Conservation (phyloP, 169 alveolate genomes). For the Plasmodium billcollinsi region DNA sequence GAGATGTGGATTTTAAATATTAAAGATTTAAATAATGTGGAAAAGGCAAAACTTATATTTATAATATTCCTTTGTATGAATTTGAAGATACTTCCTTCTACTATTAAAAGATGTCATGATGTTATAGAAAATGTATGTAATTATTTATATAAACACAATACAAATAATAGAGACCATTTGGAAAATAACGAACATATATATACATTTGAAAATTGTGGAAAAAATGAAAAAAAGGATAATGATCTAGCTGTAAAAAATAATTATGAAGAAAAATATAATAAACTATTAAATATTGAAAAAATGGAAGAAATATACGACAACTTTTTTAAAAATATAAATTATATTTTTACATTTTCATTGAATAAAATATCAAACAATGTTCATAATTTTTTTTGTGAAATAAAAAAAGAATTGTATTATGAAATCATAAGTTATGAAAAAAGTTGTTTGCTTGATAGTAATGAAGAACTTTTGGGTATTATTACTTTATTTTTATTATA, state of each 20-base stretch:
- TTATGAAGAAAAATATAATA: neutral
- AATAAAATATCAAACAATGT: slow-evolving; percentile 8
- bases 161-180: neutral
- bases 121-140: slow-evolving; percentile 20
- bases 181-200: neutral
- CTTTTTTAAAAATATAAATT: slow-evolving; percentile 25
- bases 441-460: slow-evolving; percentile 33
- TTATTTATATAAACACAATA: neutral
- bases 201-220: neutral
- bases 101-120: slow-evolving; percentile 32
- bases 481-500: slow-evolving; percentile 29
- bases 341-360: slow-evolving; percentile 14
- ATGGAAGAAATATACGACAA: neutral
- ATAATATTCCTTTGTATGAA: slow-evolving; percentile 40
- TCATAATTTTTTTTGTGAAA: slow-evolving; percentile 33
- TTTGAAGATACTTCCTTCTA: slow-evolving; percentile 22
- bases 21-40: slow-evolving; percentile 44
- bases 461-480: slow-evolving; percentile 43
- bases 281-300: neutral
- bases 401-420: slow-evolving; percentile 54
- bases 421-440: slow-evolving; percentile 56
- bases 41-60: slow-evolving; percentile 52
- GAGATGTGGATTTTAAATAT: slow-evolving; percentile 61
- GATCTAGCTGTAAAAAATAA: neutral
- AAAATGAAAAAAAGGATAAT: neutral